phyloP scores from a whole-genome alignment of 257 asterid species.

The Solanum rostratum region DNA sequence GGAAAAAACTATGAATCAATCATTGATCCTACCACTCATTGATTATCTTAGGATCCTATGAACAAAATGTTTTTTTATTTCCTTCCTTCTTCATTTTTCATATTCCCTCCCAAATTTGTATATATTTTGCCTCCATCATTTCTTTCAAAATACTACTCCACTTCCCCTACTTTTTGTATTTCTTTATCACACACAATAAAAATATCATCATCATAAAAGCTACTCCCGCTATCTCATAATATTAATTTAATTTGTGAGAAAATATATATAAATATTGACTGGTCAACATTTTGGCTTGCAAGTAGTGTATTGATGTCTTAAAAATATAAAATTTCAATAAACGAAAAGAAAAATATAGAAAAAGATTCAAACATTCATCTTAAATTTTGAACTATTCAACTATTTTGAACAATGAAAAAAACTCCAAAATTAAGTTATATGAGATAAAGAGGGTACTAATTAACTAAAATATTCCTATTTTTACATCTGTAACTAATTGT shows the following conservation, averaged over 20 bases:
- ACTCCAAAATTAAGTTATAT: too few relatives aligned
- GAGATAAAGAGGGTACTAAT: neutral
- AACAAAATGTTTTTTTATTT: neutral
- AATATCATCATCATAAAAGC: neutral
- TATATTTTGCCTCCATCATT: neutral
- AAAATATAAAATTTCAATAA: too few relatives aligned
- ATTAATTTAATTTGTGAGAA: too few relatives aligned
- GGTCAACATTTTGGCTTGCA: too few relatives aligned
- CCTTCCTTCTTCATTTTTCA: neutral
- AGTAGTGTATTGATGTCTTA: too few relatives aligned
- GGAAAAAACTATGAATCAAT: neutral
- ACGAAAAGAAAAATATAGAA: too few relatives aligned
- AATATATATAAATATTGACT: too few relatives aligned
- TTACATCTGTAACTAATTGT: neutral
- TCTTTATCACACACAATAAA: neutral
- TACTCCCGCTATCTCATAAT: neutral
- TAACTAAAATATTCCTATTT: neutral
- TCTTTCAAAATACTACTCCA: neutral
- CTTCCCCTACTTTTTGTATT: neutral
- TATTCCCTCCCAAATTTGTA: neutral
- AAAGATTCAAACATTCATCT: too few relatives aligned
- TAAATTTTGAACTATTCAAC: too few relatives aligned
- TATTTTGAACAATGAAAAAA: too few relatives aligned
- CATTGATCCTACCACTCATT: neutral
- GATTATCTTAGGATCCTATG: conserved; percentile 2